Evolutionary conservation across 2,329 filamentous ascomycete species (phyloP).

Genomic region (Chaetothyriales sp.): DNA sequence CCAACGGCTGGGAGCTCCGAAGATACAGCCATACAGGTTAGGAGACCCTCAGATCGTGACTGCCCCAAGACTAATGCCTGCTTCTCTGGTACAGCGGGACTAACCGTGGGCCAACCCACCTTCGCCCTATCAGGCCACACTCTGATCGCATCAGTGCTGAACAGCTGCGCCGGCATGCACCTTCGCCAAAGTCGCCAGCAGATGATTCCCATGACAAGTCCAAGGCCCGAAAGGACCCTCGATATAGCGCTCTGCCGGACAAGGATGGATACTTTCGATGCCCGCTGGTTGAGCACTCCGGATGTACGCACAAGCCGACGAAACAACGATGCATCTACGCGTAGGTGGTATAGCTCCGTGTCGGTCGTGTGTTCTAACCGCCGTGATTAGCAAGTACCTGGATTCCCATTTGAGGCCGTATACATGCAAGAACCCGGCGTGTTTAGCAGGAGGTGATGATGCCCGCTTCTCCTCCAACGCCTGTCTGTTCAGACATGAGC

Average conservation of each 20-base stretch:
- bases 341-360: slow-evolving; percentile 43
- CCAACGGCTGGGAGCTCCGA: slow-evolving; percentile 2
- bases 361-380: slow-evolving; percentile 19
- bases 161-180: slow-evolving; percentile 1
- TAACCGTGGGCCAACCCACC: not conserved
- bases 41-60: not conserved
- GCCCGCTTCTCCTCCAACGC: slow-evolving; percentile 89
- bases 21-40: slow-evolving; percentile 5
- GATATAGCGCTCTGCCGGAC: slow-evolving; percentile 13
- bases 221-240: slow-evolving; percentile 15
- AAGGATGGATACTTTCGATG: slow-evolving; percentile 81
- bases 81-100: not conserved
- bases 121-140: slow-evolving; percentile 15
- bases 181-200: slow-evolving; percentile 2
- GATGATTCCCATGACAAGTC: slow-evolving; percentile 12
- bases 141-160: slow-evolving; percentile 13
- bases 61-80: not conserved
- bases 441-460: slow-evolving; percentile 60
- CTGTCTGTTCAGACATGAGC: slow-evolving; percentile 84
- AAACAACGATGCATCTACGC: slow-evolving; percentile 99
- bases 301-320: slow-evolving; percentile 82
- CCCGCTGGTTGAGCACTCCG: slow-evolving; percentile 55
- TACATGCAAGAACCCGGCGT: slow-evolving; percentile 55
- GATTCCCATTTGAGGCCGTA: slow-evolving; percentile 96
- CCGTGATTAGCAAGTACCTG: slow-evolving; percentile 65